Evolutionary conservation across 371 early-diverging fungal species (phyloP), one percentile per base, ranked within the genome.

Genomic region (Rhizomucor pusillus): DNA sequence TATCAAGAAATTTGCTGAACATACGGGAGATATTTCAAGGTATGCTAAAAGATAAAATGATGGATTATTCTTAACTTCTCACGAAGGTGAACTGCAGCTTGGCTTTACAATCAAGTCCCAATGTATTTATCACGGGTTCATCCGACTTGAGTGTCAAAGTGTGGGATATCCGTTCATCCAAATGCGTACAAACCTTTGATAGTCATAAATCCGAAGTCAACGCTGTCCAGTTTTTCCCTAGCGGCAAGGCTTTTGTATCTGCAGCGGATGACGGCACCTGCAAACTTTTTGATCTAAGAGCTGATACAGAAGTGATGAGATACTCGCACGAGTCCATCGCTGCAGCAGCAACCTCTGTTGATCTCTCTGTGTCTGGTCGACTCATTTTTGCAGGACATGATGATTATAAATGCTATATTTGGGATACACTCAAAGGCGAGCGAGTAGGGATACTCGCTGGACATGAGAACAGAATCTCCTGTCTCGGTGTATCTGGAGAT

Each of bases 161-260:
- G 5, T 99, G 99, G 99, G 99, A 99, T 71, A 95, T 98, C 52
- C 82, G 99, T 54, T 87, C 91, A 4, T 93, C 90, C 23, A 84
- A 88, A 44, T 98, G 98, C 65, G 98, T 98, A 25, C 98, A 97
- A 68, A 95, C 97, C 10, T 98, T 98, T 72, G 86, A 87, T 9
- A 98, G 98, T 3, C 99, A 98, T 70, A 97, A 97, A 77, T 91
- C 91, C 19, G 99, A 98, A 70, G 96, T 98, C 67, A 98, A 98
- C 71, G 92, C 98, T 16, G 98, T 98, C 22, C 93, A 95, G 63
- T 98, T 98, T 77, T 98, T 98, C 86, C 99, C 99, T 22, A 93
- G 91, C 65, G 98, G 98, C 24, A 90, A 97, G 63, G 95, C 97
- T 1, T 90, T 98, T 64, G 97, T 90, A 5, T 92, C 96, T 20